Evolutionary conservation across 2,329 filamentous ascomycete genomes (phyloP), one percentile per base, ranked within the genome.

Genomic region (Botrytis hyacinthi): DNA sequence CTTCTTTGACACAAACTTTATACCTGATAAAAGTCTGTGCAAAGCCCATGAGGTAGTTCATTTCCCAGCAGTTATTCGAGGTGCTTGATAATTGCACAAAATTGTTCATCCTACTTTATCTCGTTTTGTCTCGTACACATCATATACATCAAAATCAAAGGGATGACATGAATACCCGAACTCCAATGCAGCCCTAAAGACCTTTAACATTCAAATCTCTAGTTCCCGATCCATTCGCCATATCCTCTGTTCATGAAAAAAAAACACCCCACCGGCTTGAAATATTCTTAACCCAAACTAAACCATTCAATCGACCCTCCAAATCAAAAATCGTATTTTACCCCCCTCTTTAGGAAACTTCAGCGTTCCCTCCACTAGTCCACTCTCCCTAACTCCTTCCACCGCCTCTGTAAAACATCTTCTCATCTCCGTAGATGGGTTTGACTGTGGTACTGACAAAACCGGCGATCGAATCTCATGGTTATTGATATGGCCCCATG

Each of bases 291-390:
- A 57, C n/a, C 6, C 51, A 57, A 18, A 6, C 6, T 57, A 9
- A 16, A 57, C 14, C 29, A 29, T 9, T 78, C 72, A 79, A 76
- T 79, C 78, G 46, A 76, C 74, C 35, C 76, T 73, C 72, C 78
- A 79, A 35, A 80, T 73, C 75, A 80, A 74, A 73, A 78, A 79
- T 29, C 74, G 75, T 10, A 77, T 70, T 66, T 68, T 77, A 26
- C 75, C 76, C n/a, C 70, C 74, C 2, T 75, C 73, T 7, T 44
- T 22, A 9, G 51, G 22, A 37, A 76, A 62, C 20, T 76, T 75
- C 68, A 78, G 65, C 26, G 73, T 75, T 0, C 78, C 78, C 70
- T 80, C 78, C 74, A 76, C 74, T 57, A 73, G 54, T 35, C 71
- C 74, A 51, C n/a, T 71, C 26, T 48, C 69, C 73, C 74, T 74